Base-by-base conservation (phyloP, 495 filamentous ascomycete genomes). In the Corynascus novoguineensis region DNA sequence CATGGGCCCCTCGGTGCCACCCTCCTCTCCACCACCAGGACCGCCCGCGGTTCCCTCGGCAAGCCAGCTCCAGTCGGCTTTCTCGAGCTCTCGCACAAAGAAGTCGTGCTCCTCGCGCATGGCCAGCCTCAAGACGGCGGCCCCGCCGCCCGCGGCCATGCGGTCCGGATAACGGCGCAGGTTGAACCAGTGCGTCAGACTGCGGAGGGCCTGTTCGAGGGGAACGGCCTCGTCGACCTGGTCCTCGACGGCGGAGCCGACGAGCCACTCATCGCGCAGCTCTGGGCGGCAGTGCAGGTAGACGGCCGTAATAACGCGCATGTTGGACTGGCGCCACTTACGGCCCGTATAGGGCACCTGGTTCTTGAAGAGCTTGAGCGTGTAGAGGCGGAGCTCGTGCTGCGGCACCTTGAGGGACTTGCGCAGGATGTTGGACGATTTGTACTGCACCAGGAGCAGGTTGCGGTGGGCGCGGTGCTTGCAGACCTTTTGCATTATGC, bases 271-370 rank as follows among this genome's bases (percentile, higher is more conserved):
- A 61, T 98, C 93, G 3, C 95, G 80, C 21, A 98, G 80, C 68
- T 97, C 91, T 0, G 92, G 92, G 3, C 88, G 80, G 68, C 91
- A 95, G 72, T 96, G 89, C 29, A 98, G 75, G 64, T 96, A 98
- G 3, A 97, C 88, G 19, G 90, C 92, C 0, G 93, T 98, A 68
- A 98, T 98, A 61, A 97, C 92, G 50, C 92, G 86, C 93, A 98
- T 98, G 68, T 98, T 97, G 53, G 84, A 83, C 75, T 98, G 93
- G 17, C 93, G 84, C 93, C 93, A 98, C 73, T 98, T 98, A 14
- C 93, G 85, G 19, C 93, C 92, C 70, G 93, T 97, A 74, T 95
- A 98, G 14, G 93, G 93, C 1, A 97, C 93, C 66, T 97, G 95
- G 55, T 88, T 90, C 71, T 98, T 98, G 83, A 97, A 96, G 0